phyloP scores from a whole-genome alignment of 2,329 filamentous ascomycete genomes.

The Fusarium sp. region DNA sequence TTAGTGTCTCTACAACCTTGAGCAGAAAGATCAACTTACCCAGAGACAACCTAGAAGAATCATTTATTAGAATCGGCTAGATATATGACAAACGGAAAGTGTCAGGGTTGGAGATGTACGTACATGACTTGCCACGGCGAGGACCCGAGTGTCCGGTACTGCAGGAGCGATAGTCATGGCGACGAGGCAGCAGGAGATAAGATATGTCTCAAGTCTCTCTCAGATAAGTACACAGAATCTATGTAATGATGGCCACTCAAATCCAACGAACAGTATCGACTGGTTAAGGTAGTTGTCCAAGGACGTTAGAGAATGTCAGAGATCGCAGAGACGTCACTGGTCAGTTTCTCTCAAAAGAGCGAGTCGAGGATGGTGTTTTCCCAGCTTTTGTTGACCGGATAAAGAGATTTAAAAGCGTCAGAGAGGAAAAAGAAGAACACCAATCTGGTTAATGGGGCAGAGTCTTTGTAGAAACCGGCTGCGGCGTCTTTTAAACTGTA shows the following conservation, averaged over 20 bases:
- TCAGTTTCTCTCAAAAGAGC: constrained; percentile 3
- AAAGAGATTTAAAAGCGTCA: background rate
- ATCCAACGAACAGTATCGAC: background rate
- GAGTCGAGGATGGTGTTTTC: background rate
- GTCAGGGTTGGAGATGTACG: constrained; percentile 66
- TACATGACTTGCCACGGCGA: constrained; percentile 97
- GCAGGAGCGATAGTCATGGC: constrained; percentile 44
- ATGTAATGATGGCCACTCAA: background rate
- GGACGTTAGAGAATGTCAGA: background rate
- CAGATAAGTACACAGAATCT: background rate
- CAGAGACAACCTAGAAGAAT: constrained; percentile 47
- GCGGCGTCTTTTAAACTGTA: constrained; percentile 20
- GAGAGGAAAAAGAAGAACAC: background rate
- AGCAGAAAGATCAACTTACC: constrained; percentile 30
- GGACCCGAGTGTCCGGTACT: constrained; percentile 74
- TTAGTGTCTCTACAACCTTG: constrained; percentile 9
- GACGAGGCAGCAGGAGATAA: background rate
- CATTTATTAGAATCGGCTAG: constrained; percentile 23
- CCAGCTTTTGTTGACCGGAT: background rate
- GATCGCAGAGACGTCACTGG: constrained; percentile 28
- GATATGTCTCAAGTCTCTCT: background rate
- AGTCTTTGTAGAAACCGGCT: constrained; percentile 2
- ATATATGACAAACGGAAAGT: background rate
- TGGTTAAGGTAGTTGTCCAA: background rate
- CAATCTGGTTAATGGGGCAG: background rate